phyloP scores from a whole-genome alignment of 169 alveolate species.

The Plasmodium fragile region DNA sequence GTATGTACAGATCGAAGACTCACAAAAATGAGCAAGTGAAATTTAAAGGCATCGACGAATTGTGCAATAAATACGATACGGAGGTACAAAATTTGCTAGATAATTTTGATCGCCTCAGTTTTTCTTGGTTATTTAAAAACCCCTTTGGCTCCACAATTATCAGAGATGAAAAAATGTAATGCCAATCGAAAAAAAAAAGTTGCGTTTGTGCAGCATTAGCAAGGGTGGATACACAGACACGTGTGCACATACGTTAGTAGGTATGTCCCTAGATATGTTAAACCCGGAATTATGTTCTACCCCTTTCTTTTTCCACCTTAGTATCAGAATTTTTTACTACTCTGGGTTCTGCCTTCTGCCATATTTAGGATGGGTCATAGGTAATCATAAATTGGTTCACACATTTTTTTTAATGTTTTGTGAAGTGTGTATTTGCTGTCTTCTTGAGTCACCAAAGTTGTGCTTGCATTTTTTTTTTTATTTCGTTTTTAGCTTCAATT shows the following conservation, averaged over 20 bases:
- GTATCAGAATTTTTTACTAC: constrained; percentile 64
- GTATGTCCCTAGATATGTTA: not conserved
- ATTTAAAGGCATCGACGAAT: constrained; percentile 40
- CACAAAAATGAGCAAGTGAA: not conserved
- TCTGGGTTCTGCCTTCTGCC: constrained; percentile 65
- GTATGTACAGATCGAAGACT: not conserved
- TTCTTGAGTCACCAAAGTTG: not conserved
- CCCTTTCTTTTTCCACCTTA: constrained; percentile 1
- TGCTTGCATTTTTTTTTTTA: constrained; percentile 1
- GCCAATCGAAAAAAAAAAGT: not conserved
- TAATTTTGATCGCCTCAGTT: constrained; percentile 27
- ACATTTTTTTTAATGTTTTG: not conserved
- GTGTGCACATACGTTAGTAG: not conserved
- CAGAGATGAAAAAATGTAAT: constrained; percentile 73
- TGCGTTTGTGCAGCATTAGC: not conserved
- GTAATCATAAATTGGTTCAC: constrained; percentile 7
- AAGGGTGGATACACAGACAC: not conserved
- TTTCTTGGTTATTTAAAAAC: constrained; percentile 59
- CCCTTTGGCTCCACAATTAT: constrained; percentile 38
- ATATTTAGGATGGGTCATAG: constrained; percentile 73
- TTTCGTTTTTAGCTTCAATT: constrained; percentile 30
- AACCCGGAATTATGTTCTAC: not conserved
- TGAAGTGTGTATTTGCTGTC: not conserved
- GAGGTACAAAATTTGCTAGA: constrained; percentile 41
- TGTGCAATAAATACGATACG: constrained; percentile 44